These are phyloP conservation scores for Brachypodium distachyon DNA, from an alignment of 202 grass and related monocot genomes.

Conservation along the genomic window DNA sequence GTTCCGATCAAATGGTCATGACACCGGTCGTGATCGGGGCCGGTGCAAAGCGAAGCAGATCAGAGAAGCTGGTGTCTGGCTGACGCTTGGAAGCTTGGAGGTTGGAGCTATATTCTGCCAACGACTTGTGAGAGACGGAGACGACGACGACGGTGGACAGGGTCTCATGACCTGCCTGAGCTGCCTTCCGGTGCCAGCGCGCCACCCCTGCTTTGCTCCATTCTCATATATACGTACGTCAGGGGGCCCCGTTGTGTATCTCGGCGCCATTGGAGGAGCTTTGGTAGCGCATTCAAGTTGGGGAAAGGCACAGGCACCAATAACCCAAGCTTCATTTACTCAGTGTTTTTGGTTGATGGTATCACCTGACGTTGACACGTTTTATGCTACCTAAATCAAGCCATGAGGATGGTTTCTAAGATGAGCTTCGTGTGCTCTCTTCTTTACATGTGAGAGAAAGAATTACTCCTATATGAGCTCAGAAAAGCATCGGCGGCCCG, in stretches of 20 bases:
- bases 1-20: neutral
- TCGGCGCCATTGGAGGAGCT: neutral
- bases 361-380: neutral
- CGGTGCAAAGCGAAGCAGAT: neutral
- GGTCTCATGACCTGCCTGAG: too few species aligned
- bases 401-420: neutral
- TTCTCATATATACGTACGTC: too few species aligned
- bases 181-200: neutral
- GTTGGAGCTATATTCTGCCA: too few species aligned
- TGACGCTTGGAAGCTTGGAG: neutral
- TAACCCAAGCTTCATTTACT: neutral
- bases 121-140: neutral
- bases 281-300: neutral
- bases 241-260: too few species aligned
- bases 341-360: neutral
- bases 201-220: slow-evolving; percentile 3
- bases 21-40: neutral
- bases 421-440: neutral
- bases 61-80: neutral
- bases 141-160: neutral
- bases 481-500: too few species aligned
- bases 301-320: neutral
- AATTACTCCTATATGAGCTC: too few species aligned
- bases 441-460: too few species aligned
- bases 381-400: neutral